These are phyloP conservation scores for Gossypium gossypioides DNA, from an alignment of 441 rosid species.

Conservation along the genomic window DNA sequence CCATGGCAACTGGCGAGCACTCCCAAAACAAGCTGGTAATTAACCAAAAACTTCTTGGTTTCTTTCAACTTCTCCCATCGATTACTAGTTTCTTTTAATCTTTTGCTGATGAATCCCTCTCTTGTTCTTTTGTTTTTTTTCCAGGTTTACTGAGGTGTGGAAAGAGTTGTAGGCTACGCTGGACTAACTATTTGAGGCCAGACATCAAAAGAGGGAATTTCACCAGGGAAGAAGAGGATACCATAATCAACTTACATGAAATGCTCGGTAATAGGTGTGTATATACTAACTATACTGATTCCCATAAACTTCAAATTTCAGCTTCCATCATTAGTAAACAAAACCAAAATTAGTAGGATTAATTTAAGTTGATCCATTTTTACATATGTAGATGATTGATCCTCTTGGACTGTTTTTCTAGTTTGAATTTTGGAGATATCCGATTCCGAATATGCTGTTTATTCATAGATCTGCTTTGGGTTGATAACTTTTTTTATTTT, in stretches of 20 bases:
- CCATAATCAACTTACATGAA: conserved; percentile 22
- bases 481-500: background rate
- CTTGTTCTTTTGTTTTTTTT: background rate
- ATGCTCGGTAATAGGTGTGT: conserved; percentile 21
- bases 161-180: conserved; percentile 28
- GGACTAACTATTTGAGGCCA: conserved; percentile 32
- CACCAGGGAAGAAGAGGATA: conserved; percentile 26
- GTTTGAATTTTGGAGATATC: background rate
- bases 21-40: conserved; percentile 50
- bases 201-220: conserved; percentile 31
- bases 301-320: background rate
- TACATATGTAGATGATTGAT: background rate
- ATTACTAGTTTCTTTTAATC: background rate
- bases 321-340: too few relatives aligned
- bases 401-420: background rate
- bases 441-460: background rate
- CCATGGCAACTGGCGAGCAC: conserved; percentile 54
- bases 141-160: conserved; percentile 31
- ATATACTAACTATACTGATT: background rate
- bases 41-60: background rate
- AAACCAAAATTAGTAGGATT: too few relatives aligned
- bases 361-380: too few relatives aligned
- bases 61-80: background rate
- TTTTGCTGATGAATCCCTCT: background rate
- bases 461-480: background rate